phyloP scores from a whole-genome alignment of 169 alveolate genomes.

The Neospora caninum region DNA sequence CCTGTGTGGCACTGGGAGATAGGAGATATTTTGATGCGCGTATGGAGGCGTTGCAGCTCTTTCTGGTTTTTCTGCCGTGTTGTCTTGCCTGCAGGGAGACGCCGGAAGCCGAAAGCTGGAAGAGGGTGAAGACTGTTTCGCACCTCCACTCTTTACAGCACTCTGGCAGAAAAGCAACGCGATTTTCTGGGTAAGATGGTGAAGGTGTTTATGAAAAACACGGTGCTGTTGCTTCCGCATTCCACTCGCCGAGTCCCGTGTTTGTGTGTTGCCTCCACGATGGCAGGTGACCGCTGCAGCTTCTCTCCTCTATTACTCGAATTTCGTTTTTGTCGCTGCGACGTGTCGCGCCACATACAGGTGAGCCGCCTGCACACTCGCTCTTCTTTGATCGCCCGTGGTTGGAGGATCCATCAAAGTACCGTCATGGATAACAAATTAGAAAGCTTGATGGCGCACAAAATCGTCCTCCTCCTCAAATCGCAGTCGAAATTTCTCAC shows the following conservation, averaged over 20 bases:
- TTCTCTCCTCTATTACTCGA: neutral
- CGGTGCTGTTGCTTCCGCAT: neutral
- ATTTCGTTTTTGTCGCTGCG: neutral
- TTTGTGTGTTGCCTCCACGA: neutral
- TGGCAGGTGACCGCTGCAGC: slow-evolving; percentile 2
- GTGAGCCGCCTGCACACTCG: neutral
- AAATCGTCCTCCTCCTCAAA: neutral
- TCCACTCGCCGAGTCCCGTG: neutral
- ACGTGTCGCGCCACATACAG: neutral
- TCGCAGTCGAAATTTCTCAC: neutral
- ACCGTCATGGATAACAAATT: neutral
- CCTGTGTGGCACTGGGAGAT: too few relatives aligned
- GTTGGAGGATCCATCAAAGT: neutral
- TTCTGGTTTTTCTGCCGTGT: too few relatives aligned
- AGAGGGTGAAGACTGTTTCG: too few relatives aligned
- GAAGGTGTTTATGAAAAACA: neutral
- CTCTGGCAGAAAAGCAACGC: neutral
- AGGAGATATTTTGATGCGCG: too few relatives aligned
- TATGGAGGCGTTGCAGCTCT: too few relatives aligned
- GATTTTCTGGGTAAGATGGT: neutral
- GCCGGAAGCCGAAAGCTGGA: too few relatives aligned
- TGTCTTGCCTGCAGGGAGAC: too few relatives aligned
- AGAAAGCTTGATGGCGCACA: neutral
- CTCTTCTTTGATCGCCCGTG: neutral
- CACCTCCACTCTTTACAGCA: neutral